Evolutionary conservation across 768 basidiomycete genomes (phyloP).

Genomic region (Calocybe cyanea): DNA sequence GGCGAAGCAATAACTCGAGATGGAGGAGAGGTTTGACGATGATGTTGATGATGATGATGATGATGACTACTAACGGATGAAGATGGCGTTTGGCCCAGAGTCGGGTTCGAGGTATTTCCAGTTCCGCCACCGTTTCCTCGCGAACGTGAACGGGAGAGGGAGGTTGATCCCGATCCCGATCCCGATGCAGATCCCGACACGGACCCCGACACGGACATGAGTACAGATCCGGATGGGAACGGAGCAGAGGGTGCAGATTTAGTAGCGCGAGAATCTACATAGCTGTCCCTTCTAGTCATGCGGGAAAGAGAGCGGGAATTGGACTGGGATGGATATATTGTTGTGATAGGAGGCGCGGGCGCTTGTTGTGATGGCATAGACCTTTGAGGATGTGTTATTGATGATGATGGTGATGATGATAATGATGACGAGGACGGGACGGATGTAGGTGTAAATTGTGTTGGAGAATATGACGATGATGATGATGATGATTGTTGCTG

Average conservation of each 20-base stretch:
- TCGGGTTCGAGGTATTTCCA: too few relatives aligned
- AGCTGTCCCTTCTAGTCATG: not conserved
- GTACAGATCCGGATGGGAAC: not conserved
- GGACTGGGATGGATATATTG: not conserved
- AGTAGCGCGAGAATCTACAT: too few relatives aligned
- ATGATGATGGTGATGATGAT: not conserved
- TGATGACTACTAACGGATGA: too few relatives aligned
- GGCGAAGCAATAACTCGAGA: too few relatives aligned
- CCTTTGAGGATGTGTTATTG: not conserved
- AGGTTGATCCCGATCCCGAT: slow-evolving; percentile 2
- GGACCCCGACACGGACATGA: not conserved
- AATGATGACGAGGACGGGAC: not conserved
- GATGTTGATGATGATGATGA: too few relatives aligned
- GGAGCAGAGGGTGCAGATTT: not conserved
- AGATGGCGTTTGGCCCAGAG: not conserved
- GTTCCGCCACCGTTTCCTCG: too few relatives aligned
- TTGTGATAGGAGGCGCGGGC: not conserved
- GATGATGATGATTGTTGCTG: not conserved
- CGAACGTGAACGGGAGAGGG: slow-evolving; percentile 21
- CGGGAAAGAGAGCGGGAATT: not conserved
- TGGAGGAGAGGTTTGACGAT: too few relatives aligned
- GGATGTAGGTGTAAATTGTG: not conserved
- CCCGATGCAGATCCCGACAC: not conserved
- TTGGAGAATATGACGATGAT: not conserved
- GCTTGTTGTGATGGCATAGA: not conserved